These are phyloP conservation scores for Epichloe festucae DNA, from an alignment of 2,329 filamentous ascomycete genomes.

Conservation along the genomic window DNA sequence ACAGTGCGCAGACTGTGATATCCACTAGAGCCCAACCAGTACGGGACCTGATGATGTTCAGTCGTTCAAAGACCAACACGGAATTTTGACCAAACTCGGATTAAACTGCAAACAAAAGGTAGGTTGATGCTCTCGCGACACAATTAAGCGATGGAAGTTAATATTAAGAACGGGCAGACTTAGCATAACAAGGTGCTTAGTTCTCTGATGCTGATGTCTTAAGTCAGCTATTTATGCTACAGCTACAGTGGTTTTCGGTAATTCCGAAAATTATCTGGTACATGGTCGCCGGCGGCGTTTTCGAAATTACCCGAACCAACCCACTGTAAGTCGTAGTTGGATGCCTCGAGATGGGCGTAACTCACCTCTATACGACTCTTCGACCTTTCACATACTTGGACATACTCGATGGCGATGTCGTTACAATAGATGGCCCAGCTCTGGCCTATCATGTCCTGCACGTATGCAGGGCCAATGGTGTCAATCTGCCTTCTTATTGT, in stretches of 20 bases:
- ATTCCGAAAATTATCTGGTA: no score
- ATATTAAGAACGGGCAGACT: background rate
- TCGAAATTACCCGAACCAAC: no score
- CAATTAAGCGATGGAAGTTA: no score
- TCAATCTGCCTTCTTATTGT: constrained; percentile 47
- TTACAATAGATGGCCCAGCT: constrained; percentile 65
- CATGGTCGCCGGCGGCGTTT: no score
- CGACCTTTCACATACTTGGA: constrained; percentile 35
- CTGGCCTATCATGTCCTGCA: constrained; percentile 62
- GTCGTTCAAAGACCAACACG: no score
- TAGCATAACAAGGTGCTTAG: background rate
- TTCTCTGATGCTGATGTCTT: background rate
- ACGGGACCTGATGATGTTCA: no score
- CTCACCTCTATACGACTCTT: constrained; percentile 38
- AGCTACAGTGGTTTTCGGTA: background rate
- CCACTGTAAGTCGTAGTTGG: background rate
- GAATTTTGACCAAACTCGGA: background rate
- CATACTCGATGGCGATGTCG: constrained; percentile 26
- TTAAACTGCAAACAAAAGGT: background rate
- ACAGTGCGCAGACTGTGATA: background rate
- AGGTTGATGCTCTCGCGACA: background rate
- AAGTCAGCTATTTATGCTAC: no score
- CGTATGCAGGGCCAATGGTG: constrained; percentile 35
- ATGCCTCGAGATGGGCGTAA: constrained; percentile 41
- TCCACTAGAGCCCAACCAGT: no score